A percentile compares a stretch with the other conserved stretches of the same genome.
Evolutionary conservation across 78 protist species (phyloP).

Genomic region (Mantamonas sphyraenae): DNA sequence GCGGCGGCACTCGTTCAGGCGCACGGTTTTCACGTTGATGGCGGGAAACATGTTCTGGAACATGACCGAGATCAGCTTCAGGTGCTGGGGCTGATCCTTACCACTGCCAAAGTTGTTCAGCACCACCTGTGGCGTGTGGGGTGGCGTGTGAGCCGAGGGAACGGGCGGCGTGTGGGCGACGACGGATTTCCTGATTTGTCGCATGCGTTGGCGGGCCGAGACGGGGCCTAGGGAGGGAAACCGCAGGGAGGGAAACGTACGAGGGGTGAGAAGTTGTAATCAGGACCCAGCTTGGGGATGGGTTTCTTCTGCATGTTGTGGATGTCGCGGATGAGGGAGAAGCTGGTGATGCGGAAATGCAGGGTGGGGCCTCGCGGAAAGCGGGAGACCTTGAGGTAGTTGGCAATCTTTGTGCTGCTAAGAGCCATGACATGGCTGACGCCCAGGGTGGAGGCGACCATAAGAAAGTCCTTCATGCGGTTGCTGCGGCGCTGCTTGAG

Average conservation of each 20-base stretch:
- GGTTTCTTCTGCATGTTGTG: conserved; percentile 11
- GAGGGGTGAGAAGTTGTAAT: background rate
- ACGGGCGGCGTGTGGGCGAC: too few species aligned
- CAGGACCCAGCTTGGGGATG: background rate
- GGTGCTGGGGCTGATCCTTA: conserved; percentile 31
- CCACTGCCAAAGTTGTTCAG: conserved; percentile 59
- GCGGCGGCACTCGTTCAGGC: conserved; percentile 2
- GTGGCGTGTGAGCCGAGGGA: too few species aligned
- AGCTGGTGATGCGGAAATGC: conserved; percentile 43
- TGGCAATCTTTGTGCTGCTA: conserved; percentile 34
- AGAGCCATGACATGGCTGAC: conserved; percentile 61
- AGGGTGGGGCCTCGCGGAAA: conserved; percentile 77
- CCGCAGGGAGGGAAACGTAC: background rate
- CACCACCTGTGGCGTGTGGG: conserved; percentile 36
- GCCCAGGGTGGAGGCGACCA: conserved; percentile 62
- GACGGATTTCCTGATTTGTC: background rate
- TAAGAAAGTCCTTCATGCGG: conserved; percentile 55
- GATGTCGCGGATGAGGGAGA: conserved; percentile 43
- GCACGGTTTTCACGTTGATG: conserved; percentile 54
- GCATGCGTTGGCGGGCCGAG: background rate
- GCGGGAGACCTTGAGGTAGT: conserved; percentile 41
- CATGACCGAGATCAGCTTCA: conserved; percentile 46
- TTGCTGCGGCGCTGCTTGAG: conserved; percentile 36
- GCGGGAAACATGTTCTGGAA: conserved; percentile 79
- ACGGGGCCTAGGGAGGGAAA: background rate